A percentile compares a stretch with the other conserved stretches of the same genome.
Conservation (phyloP, 768 basidiomycete species). For the Calvatia gigantea region DNA sequence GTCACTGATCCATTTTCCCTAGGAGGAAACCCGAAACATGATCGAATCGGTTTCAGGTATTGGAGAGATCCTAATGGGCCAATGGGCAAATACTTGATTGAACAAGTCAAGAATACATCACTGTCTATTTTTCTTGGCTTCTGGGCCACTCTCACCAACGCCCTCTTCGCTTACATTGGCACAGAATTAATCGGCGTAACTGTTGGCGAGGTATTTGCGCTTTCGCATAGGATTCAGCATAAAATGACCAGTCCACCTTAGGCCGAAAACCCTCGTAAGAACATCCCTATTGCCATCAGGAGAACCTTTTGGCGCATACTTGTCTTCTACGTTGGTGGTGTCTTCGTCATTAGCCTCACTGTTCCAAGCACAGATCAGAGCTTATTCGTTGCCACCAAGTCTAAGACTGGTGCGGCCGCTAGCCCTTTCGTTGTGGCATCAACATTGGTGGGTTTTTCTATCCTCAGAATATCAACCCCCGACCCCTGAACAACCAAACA, state of each 20-base stretch:
- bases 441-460: constrained; percentile 27
- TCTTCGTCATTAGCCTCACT: constrained; percentile 70
- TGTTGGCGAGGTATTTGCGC: constrained; percentile 37
- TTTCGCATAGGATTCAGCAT: not conserved
- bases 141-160: constrained; percentile 69
- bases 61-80: constrained; percentile 50
- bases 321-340: constrained; percentile 63
- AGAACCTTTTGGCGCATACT: constrained; percentile 58
- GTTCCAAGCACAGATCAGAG: constrained; percentile 58
- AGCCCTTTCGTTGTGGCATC: constrained; percentile 62
- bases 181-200: constrained; percentile 74
- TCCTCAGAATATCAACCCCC: not conserved
- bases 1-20: constrained; percentile 25
- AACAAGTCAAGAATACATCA: constrained; percentile 43
- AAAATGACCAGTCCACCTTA: constrained; percentile 20
- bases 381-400: constrained; percentile 41
- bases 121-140: constrained; percentile 64
- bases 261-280: constrained; percentile 70
- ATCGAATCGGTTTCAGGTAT: constrained; percentile 48
- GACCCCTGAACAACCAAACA: not conserved
- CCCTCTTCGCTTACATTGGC: constrained; percentile 69
- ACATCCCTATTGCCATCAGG: constrained; percentile 68
- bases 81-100: constrained; percentile 50
- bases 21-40: constrained; percentile 45
- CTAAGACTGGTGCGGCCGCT: constrained; percentile 51